These are phyloP conservation scores for Fusarium camptoceras DNA, from an alignment of 2,329 filamentous ascomycete genomes.

Conservation along the genomic window DNA sequence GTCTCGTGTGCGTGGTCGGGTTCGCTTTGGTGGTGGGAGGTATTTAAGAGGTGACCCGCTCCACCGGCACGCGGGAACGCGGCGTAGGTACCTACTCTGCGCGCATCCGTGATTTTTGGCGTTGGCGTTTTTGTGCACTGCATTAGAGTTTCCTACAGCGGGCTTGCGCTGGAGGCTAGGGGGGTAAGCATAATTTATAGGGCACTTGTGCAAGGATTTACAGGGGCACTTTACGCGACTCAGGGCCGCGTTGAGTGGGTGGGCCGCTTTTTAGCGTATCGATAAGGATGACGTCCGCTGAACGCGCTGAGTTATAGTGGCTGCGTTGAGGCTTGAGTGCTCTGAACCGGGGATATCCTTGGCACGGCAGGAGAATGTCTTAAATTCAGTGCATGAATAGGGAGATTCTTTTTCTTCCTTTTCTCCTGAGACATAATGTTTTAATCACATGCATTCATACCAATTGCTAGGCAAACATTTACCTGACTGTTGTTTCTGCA, in stretches of 20 bases:
- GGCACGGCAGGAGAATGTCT: conserved; percentile 17
- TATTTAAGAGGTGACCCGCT: conserved; percentile 40
- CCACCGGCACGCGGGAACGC: conserved; percentile 31
- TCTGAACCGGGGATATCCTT: conserved; percentile 26
- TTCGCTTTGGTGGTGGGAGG: conserved; percentile 36
- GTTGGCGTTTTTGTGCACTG: conserved; percentile 30
- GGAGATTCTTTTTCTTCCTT: not conserved
- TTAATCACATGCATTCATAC: not conserved
- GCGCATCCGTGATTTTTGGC: conserved; percentile 34
- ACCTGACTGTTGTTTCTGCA: not conserved
- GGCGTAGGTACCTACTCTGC: conserved; percentile 10
- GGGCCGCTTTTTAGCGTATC: conserved; percentile 15
- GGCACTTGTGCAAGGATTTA: conserved; percentile 4
- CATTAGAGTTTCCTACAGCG: conserved; percentile 7
- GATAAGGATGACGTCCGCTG: conserved; percentile 34
- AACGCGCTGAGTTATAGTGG: conserved; percentile 36
- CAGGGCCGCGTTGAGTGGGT: conserved; percentile 35
- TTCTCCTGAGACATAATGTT: not conserved
- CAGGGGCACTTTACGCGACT: conserved; percentile 35
- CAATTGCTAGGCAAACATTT: not conserved
- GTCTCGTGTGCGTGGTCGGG: conserved; percentile 36
- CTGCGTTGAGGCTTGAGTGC: conserved; percentile 16
- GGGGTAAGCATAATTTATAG: conserved; percentile 1
- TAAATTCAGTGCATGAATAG: not conserved
- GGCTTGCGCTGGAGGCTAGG: conserved; percentile 11